Evolutionary conservation across 2,329 filamentous ascomycete species (phyloP), one percentile per base, ranked within the genome.

Genomic region (Apiospora malaysiana): DNA sequence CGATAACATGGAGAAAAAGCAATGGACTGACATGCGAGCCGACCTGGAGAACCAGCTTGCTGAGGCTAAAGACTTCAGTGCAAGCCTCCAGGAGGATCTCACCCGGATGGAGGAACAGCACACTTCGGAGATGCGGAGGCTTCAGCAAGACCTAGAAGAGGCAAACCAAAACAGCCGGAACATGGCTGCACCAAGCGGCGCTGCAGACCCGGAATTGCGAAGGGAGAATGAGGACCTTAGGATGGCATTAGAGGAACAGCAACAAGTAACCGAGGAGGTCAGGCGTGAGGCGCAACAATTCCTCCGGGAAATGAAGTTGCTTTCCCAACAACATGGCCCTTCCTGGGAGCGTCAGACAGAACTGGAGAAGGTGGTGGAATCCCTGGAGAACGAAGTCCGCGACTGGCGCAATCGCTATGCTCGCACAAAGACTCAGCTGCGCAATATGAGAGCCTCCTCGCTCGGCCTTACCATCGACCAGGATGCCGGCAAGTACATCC

Each of bases 371-470:
- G 92, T 92, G 65, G 91, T 98, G 43, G 87, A 93, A 70, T 86
- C 88, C 70, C 87, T 99, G 7, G 94, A 98, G 81, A 86, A 89
- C 27, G 94, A 98, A 79, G 90, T 97, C 66, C 92, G 92, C 70
- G 91, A 95, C 68, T 99, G 96, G 96, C 94, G 94, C 79, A 90
- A 92, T 76, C 92, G 95, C 65, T 98, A 98, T 78, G 92, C 94
- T 37, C 92, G 92, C 75, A 88, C 93, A 47, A 98, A 97, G 84
- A 93, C 95, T 2, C 95, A 98, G 80, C 85, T 97, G 67, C 90
- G 95, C 68, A 92, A 88, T 77, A 87, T 97, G 79, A 91, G 94
- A 68, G 91, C 93, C 7, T 94, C 94, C 0, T 96, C 94, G 0
- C 89, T 93, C 72, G 94, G 93, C 16, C 84, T 97, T 59, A 84